Evolutionary conservation across 1,284 basidiomycete species (phyloP).

Genomic region (Cutaneotrichosporon curvatum): DNA sequence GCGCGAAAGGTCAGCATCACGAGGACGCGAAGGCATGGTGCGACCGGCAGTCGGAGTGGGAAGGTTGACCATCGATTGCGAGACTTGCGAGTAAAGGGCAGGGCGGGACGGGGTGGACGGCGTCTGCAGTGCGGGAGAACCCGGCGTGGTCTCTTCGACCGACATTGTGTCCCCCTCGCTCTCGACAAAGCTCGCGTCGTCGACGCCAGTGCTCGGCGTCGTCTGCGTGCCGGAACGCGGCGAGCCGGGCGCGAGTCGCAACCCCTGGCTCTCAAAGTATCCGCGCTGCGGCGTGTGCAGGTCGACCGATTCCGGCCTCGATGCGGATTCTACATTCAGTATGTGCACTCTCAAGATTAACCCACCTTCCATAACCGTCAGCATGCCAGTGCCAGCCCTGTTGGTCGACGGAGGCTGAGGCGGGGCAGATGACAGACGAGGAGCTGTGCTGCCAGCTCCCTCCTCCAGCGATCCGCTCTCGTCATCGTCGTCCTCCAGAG

Average conservation of each 20-base stretch:
- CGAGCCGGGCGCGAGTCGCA: too few species aligned
- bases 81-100: constrained; percentile 57
- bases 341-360: too few species aligned
- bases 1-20: constrained; percentile 3
- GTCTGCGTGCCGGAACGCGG: neutral
- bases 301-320: neutral
- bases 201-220: neutral
- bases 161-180: neutral
- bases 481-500: constrained; percentile 8
- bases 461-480: neutral
- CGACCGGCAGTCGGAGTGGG: neutral
- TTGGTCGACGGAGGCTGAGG: neutral
- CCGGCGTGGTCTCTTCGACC: neutral
- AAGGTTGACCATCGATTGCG: constrained; percentile 55
- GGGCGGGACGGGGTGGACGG: constrained; percentile 41
- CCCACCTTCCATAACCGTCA: neutral
- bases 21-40: constrained; percentile 1
- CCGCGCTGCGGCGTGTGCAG: neutral
- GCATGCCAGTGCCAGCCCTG: neutral
- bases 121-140: neutral
- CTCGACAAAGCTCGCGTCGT: constrained; percentile 2
- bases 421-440: neutral
- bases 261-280: neutral
- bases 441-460: neutral
- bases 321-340: too few species aligned